phyloP scores from a whole-genome alignment of 495 filamentous ascomycete species.

The Penicillium robsamsonii region DNA sequence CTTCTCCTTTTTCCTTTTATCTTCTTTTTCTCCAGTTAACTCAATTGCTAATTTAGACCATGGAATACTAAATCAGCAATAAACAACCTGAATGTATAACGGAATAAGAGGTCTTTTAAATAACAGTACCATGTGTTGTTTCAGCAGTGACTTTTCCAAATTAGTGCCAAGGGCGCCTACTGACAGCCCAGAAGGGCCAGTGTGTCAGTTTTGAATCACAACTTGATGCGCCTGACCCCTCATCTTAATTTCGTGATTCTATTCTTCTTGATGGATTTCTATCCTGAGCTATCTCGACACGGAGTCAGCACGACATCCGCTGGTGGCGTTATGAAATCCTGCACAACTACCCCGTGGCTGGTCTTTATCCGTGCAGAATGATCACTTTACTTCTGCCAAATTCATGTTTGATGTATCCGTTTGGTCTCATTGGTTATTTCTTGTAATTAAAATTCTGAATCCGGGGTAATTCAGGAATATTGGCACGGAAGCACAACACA shows the following conservation, averaged over 20 bases:
- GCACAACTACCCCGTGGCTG: background rate
- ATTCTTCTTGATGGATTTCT: background rate
- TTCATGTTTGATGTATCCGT: background rate
- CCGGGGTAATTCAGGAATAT: background rate
- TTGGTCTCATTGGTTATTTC: background rate
- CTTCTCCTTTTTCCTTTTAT: background rate
- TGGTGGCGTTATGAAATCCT: constrained; percentile 18
- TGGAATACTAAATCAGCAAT: background rate
- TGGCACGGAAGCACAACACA: background rate
- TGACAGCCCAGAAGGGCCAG: background rate
- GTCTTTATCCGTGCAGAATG: background rate
- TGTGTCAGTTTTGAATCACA: background rate
- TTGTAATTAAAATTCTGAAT: background rate
- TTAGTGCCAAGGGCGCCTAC: constrained; percentile 8
- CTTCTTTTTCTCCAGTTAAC: background rate
- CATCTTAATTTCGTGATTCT: background rate
- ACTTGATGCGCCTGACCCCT: background rate
- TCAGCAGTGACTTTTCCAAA: background rate
- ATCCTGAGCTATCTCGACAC: constrained; percentile 15
- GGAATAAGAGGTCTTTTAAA: background rate
- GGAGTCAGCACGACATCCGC: background rate
- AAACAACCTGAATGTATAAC: background rate
- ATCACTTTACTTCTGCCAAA: background rate
- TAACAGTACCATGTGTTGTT: background rate
- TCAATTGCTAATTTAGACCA: background rate